Evolutionary conservation across 2,329 filamentous ascomycete species (phyloP), one percentile per base, ranked within the genome.

Genomic region (Arthrobotrys sinensis): DNA sequence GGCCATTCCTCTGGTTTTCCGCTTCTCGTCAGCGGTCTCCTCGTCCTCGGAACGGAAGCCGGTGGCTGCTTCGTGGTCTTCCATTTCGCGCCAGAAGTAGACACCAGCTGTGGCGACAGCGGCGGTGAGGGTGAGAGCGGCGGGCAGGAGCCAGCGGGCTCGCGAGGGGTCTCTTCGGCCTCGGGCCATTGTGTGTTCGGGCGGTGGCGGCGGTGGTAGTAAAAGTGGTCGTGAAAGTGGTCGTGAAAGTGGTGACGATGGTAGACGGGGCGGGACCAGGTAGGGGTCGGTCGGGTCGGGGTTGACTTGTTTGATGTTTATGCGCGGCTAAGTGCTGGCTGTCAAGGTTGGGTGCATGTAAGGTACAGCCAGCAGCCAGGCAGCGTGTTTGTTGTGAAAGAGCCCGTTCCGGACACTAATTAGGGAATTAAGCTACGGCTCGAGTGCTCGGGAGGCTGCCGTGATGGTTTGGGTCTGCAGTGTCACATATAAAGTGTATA

Each of bases 31-130:
- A 21, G 73, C 73, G 50, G 73, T 77, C 34, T 79, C 76, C 57
- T 79, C 76, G 63, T 79, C 76, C 38, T 79, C 76, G 63, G 76
- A 79, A 14, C 76, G 76, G 63, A 79, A 79, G 28, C 76, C 76
- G 46, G 76, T 71, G 19, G 76, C 21, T 24, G 76, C 76, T 48
- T 79, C 76, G 8, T 79, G 63, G 68, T 79, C 76, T 52, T 79
- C 76, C 76, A 79, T 79, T 55, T 79, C 76, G 34, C 60, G 64
- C 76, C 76, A 79, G 28, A 79, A 79, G 46, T 79, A 79, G 48
- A 79, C 76, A 21, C 73, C 73, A 16, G 76, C 76, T n/a, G 76
- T 79, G 45, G 76, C 76, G 50, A 79, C 76, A 21, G 76, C 76
- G 14, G 76, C 76, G 43, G 76, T 79, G 19, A 79, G 68, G 24